Evolutionary conservation across 1,139 yeast species (phyloP), one percentile per base, ranked within the genome.

Genomic region (Arxiozyma bovina): DNA sequence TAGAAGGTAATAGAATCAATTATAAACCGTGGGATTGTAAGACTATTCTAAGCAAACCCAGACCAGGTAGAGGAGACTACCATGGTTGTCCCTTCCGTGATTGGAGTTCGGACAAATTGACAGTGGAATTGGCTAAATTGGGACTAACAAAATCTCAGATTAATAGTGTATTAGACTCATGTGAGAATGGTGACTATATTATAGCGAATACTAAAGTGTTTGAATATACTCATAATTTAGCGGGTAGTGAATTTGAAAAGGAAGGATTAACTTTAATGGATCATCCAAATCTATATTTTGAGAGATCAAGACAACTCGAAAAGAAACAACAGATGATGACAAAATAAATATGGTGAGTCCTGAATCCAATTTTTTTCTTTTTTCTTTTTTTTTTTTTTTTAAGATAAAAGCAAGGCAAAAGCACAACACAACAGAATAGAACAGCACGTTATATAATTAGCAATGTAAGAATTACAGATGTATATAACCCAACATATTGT

Each of bases 31-130:
- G 86, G 85, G 87, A 85, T 65, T 93, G 97, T 74, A 80, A 82
- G 34, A 83, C 85, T 0, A 87, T 94, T 46, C 72, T 87, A 56
- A 77, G 82, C 41, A 82, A 84, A 61, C 89, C 93, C 8, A 77
- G 82, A 56, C 95, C 96, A 0, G 78, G 78, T 21, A 78, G 82
- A 51, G 81, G 79, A 43, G 96, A 90, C 65, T 79, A 73, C 59
- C 97, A 93, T 67, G 99, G 99, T 3, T 91, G 98, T 71, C 97
- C 98, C 3, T 93, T 87, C 71, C 76, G 96, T 55, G 93, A 87
- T 63, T 74, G 87, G 63, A 74, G 80, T 20, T 68, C 80, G 18
- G 94, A 87, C 49, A 77, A 79, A 51, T 74, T 93, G 53, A 74
- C 78, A 1, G 63, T 66, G 4, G 80, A 82, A 57, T 74, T 93